Evolutionary conservation across 192 early-diverging fungal genomes (phyloP).

Genomic region (Entomortierella parvispora): DNA sequence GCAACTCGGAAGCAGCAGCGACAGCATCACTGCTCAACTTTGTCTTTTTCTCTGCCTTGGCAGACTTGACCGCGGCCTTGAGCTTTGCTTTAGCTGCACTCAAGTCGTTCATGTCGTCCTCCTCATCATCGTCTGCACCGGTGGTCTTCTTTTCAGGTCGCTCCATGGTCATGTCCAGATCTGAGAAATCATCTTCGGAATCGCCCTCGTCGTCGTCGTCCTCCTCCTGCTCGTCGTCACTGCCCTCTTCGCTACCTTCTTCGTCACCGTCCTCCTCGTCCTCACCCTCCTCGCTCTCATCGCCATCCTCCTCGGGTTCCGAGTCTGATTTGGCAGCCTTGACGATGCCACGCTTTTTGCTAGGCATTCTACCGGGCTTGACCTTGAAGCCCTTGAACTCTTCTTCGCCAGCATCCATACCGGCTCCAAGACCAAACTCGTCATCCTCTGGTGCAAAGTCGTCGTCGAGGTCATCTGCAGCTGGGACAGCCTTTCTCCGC

Average conservation of each 20-base stretch:
- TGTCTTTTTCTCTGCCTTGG: slow-evolving; percentile 33
- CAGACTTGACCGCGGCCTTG: slow-evolving; percentile 12
- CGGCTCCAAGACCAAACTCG: slow-evolving; percentile 57
- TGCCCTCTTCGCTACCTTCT: slow-evolving; percentile 20
- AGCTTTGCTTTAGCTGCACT: slow-evolving; percentile 26
- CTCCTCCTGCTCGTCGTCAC: slow-evolving; percentile 27
- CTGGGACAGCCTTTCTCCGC: slow-evolving; percentile 62
- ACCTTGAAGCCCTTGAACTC: slow-evolving; percentile 45
- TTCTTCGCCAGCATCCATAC: slow-evolving; percentile 47
- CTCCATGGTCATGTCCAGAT: slow-evolving; percentile 57
- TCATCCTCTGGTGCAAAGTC: slow-evolving; percentile 65
- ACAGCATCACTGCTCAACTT: slow-evolving; percentile 36
- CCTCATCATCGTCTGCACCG: slow-evolving; percentile 49
- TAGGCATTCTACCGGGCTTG: slow-evolving; percentile 49
- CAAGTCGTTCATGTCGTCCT: slow-evolving; percentile 63
- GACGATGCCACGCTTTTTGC: slow-evolving; percentile 35
- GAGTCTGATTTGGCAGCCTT: slow-evolving; percentile 47
- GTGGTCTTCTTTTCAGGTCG: slow-evolving; percentile 28
- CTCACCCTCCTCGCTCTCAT: slow-evolving; percentile 39
- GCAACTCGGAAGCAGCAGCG: slow-evolving; percentile 64
- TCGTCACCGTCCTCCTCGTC: slow-evolving; percentile 53
- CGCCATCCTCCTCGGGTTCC: slow-evolving; percentile 49
- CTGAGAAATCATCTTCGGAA: slow-evolving; percentile 58
- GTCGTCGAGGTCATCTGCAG: slow-evolving; percentile 77
- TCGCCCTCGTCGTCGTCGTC: slow-evolving; percentile 56